A percentile compares a stretch with the other conserved stretches of the same genome.
Conservation (phyloP, 768 basidiomycete genomes). For the Rhodosporidiobolus odoratus region DNA sequence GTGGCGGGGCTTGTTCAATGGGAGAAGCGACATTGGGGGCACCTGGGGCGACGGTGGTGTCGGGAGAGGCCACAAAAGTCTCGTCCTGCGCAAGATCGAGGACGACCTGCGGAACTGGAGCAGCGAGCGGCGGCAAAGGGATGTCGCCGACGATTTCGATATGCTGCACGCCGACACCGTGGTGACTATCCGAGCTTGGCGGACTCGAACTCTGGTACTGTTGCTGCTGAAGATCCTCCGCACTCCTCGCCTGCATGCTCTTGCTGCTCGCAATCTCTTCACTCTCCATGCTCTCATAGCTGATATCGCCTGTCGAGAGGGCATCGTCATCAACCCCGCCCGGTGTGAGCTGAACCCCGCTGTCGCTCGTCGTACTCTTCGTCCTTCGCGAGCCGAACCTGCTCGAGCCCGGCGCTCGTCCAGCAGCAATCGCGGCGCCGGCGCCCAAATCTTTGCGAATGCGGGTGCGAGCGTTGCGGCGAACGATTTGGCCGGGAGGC, state of each 20-base stretch:
- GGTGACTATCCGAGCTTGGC: conserved; percentile 6
- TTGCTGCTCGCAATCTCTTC: conserved; percentile 28
- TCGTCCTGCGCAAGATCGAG: neutral
- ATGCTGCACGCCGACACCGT: conserved; percentile 13
- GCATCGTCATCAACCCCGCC: conserved; percentile 5
- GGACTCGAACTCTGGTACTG: neutral
- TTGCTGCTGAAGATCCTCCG: neutral
- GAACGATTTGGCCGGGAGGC: conserved; percentile 79
- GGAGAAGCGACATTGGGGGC: neutral
- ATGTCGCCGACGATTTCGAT: conserved; percentile 8
- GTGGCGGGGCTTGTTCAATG: neutral
- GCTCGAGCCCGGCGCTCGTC: conserved; percentile 51
- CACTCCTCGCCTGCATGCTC: neutral
- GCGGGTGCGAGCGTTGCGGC: conserved; percentile 87
- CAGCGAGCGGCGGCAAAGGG: neutral
- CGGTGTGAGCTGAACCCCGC: conserved; percentile 7
- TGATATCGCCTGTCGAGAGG: conserved; percentile 4
- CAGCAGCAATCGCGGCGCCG: conserved; percentile 74
- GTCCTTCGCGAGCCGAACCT: neutral
- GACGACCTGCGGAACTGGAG: neutral
- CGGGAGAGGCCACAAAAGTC: neutral
- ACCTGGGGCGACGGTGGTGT: neutral
- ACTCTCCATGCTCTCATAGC: conserved; percentile 31
- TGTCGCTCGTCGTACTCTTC: neutral
- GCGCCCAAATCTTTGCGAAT: conserved; percentile 86